Conservation (phyloP, 441 rosid species). For the Rhodomyrtus psidioides region DNA sequence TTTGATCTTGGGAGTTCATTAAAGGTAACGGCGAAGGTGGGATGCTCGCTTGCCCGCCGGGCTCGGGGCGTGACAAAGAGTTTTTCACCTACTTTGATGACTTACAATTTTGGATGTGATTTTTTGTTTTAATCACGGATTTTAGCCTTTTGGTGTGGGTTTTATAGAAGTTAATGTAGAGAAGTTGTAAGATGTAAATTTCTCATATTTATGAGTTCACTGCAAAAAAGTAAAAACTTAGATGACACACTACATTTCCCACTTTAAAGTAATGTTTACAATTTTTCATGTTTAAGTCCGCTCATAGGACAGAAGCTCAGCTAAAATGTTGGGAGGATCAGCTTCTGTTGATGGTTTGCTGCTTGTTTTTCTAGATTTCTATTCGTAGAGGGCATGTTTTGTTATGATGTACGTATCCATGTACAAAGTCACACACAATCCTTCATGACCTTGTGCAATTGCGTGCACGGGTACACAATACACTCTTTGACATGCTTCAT, state of each 20-base stretch:
- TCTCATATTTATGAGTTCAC: background rate
- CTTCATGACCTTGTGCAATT: background rate
- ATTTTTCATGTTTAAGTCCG: background rate
- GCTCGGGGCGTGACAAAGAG: background rate
- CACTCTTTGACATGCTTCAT: background rate
- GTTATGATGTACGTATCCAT: background rate
- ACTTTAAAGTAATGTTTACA: background rate
- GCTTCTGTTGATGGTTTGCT: background rate
- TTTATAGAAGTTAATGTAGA: background rate
- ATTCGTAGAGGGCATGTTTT: background rate
- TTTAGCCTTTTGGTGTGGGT: background rate
- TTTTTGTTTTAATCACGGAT: background rate
- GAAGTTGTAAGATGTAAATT: background rate
- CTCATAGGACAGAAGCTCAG: background rate
- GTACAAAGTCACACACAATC: background rate
- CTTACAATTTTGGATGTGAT: background rate
- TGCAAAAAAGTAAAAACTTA: background rate
- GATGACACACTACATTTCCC: background rate
- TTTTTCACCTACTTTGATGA: background rate
- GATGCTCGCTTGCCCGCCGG: too few species aligned
- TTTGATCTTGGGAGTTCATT: too few species aligned
- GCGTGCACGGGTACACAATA: background rate
- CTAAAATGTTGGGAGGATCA: background rate
- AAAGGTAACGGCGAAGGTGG: too few species aligned
- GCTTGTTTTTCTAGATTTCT: background rate